These are phyloP conservation scores for Podaxis carcinomalis DNA, from an alignment of 768 basidiomycete species.

Conservation along the genomic window DNA sequence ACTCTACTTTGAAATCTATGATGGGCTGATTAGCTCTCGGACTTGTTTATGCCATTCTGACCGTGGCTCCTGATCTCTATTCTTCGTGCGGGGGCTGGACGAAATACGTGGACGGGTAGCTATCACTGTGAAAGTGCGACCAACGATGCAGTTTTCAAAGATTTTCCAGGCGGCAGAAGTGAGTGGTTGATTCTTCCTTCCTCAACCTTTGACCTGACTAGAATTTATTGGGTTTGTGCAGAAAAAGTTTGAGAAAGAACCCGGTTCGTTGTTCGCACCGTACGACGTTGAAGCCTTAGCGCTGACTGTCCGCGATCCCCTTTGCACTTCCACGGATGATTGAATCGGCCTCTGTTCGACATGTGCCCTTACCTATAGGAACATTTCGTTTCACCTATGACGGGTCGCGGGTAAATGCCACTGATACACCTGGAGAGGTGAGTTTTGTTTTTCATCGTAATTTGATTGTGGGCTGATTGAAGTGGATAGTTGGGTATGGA, in stretches of 20 bases:
- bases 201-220: background rate
- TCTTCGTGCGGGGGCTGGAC: background rate
- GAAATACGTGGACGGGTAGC: slow-evolving; percentile 28
- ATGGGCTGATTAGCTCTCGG: background rate
- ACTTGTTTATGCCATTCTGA: too few relatives aligned
- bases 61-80: background rate
- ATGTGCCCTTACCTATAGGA: slow-evolving; percentile 30
- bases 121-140: slow-evolving; percentile 64
- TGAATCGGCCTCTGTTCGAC: background rate
- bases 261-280: slow-evolving; percentile 32
- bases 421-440: slow-evolving; percentile 55
- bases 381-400: slow-evolving; percentile 62
- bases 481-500: slow-evolving; percentile 48
- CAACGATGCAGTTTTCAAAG: slow-evolving; percentile 59
- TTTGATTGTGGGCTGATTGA: background rate
- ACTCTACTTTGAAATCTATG: background rate
- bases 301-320: background rate
- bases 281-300: background rate
- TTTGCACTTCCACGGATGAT: background rate
- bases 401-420: slow-evolving; percentile 40
- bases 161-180: slow-evolving; percentile 69
- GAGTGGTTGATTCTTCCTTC: slow-evolving; percentile 16
- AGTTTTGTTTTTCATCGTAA: slow-evolving; percentile 13
- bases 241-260: slow-evolving; percentile 56
- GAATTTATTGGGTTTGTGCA: slow-evolving; percentile 19